Conservation (phyloP, 2,329 filamentous ascomycete genomes). For the Coniochaeta sp. region DNA sequence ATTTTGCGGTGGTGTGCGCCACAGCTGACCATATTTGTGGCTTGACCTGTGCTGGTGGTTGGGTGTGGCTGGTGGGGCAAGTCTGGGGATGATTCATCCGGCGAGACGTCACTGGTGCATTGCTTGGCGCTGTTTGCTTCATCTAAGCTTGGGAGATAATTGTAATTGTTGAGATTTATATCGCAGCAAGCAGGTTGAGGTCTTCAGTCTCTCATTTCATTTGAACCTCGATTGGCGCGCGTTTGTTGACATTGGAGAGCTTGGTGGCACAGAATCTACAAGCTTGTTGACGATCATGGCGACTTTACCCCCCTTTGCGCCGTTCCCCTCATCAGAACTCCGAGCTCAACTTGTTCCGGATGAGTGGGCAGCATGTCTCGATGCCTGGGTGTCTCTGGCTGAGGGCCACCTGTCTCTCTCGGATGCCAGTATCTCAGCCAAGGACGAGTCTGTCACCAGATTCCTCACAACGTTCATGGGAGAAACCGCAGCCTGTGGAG, state of each 20-base stretch:
- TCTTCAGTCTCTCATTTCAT: neutral
- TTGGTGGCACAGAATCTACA: neutral
- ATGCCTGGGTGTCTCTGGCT: conserved; percentile 67
- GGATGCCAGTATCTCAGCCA: conserved; percentile 35
- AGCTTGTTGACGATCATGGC: conserved; percentile 22
- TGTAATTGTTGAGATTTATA: too few relatives aligned
- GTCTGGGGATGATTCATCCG: neutral
- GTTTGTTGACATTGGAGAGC: neutral
- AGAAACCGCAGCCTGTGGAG: conserved; percentile 38
- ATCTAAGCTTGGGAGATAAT: too few relatives aligned
- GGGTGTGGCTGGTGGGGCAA: neutral
- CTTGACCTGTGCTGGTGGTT: too few relatives aligned
- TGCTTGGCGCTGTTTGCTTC: conserved; percentile 8
- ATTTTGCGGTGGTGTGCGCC: neutral
- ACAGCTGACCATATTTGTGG: neutral
- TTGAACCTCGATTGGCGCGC: neutral
- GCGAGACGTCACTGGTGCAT: conserved; percentile 1
- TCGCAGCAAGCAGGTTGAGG: too few relatives aligned
- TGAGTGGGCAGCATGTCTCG: conserved; percentile 73
- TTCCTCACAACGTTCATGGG: conserved; percentile 64
- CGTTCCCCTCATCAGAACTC: conserved; percentile 65
- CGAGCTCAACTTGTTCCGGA: conserved; percentile 56
- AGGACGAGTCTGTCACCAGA: conserved; percentile 49
- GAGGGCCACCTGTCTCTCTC: conserved; percentile 57
- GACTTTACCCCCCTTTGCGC: conserved; percentile 63